Base-by-base conservation (phyloP, 306 rosid species). In the Boehmeria nivea region DNA sequence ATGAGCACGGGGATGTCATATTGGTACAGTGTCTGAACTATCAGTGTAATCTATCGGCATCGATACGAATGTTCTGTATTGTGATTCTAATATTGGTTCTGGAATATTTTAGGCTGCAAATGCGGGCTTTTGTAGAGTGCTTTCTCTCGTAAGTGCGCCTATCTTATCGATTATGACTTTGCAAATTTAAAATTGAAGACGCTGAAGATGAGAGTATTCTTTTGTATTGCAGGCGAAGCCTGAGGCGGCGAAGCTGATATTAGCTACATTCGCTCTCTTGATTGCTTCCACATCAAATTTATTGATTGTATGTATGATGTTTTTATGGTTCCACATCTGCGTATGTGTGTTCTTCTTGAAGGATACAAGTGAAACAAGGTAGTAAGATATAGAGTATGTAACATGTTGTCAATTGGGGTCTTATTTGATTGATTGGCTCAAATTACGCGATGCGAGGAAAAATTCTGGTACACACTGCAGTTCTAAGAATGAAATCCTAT, bases 101-200 rank as follows among this genome's bases (percentile, higher is more conserved):
- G 13, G 23, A 8, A 16, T 44, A 15, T 70, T 61, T 43, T 54
- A 70, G 70, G 65, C 65, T 2, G 56, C 74, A 50, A 73, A 82
- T 67, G 84, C 75, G 66, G 85, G 85, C 54, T 76, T 75, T 40
- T 54, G 57, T 64, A 63, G 85, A 43, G 79, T 76, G 27, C 36
- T 72, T 60, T 78, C 88, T 45, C 75, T 70, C 39, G 75, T 70
- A 63, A 40, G 58, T 70, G 60, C 50, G n/a, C 12, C 23, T 45
- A 45, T 45, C 4, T 16, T 15, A 12, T 20, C 6, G 25, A 17
- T 5, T 48, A 13, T 49, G 25, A 8, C n/a, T 17, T 46, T 23
- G 0, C 7, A 0, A 21, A 48, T 16, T n/a, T n/a, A n/a, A n/a
- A n/a, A n/a, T 18, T n/a, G 25, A 19, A 17, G n/a, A 18, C n/a